phyloP scores from a whole-genome alignment of 2,329 filamentous ascomycete genomes.

The Alternaria conjuncta region DNA sequence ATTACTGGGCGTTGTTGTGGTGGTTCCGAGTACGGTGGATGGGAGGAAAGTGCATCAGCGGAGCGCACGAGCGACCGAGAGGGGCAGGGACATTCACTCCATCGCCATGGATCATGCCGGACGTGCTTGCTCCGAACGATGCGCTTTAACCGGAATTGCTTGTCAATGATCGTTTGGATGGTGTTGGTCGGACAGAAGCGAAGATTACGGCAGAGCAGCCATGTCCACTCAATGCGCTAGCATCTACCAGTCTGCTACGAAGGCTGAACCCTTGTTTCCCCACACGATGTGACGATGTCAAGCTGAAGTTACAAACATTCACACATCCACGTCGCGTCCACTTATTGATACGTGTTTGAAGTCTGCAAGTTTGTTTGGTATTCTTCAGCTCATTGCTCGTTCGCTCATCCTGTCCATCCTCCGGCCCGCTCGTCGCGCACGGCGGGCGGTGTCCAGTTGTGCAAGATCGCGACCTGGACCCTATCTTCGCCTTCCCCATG shows the following conservation, averaged over 20 bases:
- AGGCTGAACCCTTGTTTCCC: conserved; percentile 10
- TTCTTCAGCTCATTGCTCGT: conserved; percentile 13
- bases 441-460: conserved; percentile 15
- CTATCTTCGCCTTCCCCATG: conserved; percentile 18
- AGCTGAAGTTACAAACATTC: conserved; percentile 1
- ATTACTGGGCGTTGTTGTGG: conserved; percentile 3
- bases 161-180: conserved; percentile 11
- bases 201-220: conserved; percentile 4
- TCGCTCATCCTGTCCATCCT: conserved; percentile 17
- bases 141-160: conserved; percentile 14
- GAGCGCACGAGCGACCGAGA: conserved; percentile 22
- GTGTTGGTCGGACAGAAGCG: conserved; percentile 22
- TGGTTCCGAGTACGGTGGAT: conserved; percentile 6
- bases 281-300: not conserved
- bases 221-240: conserved; percentile 27
- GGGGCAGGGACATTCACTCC: conserved; percentile 25
- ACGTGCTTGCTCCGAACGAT: conserved; percentile 2
- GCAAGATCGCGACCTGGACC: conserved; percentile 12
- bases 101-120: not conserved
- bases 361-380: conserved; percentile 24
- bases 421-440: conserved; percentile 17
- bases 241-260: conserved; percentile 5
- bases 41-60: conserved; percentile 14
- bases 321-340: not conserved
- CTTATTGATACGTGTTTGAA: not conserved